Base-by-base conservation (phyloP, 305 asterid genomes). In the Coffea humblotiana region DNA sequence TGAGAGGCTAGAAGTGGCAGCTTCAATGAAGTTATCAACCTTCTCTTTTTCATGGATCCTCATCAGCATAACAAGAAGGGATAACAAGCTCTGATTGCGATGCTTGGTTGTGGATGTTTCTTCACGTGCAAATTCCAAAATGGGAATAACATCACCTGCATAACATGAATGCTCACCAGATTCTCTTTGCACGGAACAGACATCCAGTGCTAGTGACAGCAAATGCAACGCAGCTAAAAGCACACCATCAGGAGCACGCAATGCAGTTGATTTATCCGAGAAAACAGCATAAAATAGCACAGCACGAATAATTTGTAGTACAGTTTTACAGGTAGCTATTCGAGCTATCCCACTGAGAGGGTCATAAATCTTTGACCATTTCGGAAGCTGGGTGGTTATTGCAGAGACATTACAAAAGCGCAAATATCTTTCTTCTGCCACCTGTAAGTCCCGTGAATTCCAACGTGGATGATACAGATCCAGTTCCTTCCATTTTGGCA, bases 401-500 rank as follows among this genome's bases (percentile, higher is more conserved):
- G 98, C 97, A 64, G 99, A 93, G 82, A 82, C 90, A 85, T 93
- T 87, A 89, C 97, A 94, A 84, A 96, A 94, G 77, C 88, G 91
- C 85, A 87, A 77, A 85, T 91, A 96, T 92, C 98, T 91, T 85
- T 96, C 98, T 88, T 94, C 98, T 71, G 98, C 98, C 51, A 88
- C 90, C 87, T 96, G 99, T 71, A 89, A 94, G 79, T 96, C 99
- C 89, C 96, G 91, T 72, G 90, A 88, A 87, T 86, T 94, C 95
- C 95, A 96, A 77, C 97, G 98, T 78, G 96, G 98, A 82, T 96
- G 98, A 82, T 96, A 94, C 78, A 96, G 87, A 90, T 96, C 98
- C 65, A 96, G 90, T 82, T 96, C 98, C 88, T 90, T 94, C 99
- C 99, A 96, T 82, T 85, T 88, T 8, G 78, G 82, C 61, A 86